Evolutionary conservation across 495 filamentous ascomycete genomes (phyloP).

Genomic region (Ascodesmis nigricans): DNA sequence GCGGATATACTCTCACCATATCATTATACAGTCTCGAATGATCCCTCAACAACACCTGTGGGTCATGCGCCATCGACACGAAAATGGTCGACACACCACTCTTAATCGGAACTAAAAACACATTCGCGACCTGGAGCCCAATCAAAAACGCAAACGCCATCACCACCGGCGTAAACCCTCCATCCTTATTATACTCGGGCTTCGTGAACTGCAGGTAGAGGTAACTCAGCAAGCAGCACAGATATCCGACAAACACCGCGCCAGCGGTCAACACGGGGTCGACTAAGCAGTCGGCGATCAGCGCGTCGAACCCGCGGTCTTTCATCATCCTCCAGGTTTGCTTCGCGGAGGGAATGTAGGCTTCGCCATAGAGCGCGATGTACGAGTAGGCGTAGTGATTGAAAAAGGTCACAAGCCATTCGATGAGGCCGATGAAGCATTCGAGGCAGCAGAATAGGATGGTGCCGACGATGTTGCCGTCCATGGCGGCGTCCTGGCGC

Average conservation of each 20-base stretch:
- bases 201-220: slow-evolving; percentile 61
- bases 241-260: slow-evolving; percentile 58
- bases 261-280: slow-evolving; percentile 81
- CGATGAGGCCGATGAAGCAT: slow-evolving; percentile 53
- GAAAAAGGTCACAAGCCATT: slow-evolving; percentile 65
- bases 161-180: slow-evolving; percentile 45
- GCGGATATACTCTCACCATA: slow-evolving; percentile 61
- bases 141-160: slow-evolving; percentile 70
- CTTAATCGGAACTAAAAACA: slow-evolving; percentile 65
- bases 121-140: slow-evolving; percentile 66
- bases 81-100: slow-evolving; percentile 63
- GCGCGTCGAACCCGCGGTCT: slow-evolving; percentile 70
- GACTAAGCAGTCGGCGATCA: slow-evolving; percentile 73
- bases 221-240: slow-evolving; percentile 60
- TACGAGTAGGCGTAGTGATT: slow-evolving; percentile 81
- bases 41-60: slow-evolving; percentile 59
- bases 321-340: slow-evolving; percentile 81
- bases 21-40: slow-evolving; percentile 58
- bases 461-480: slow-evolving; percentile 46
- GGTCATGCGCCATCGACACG: slow-evolving; percentile 72
- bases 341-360: slow-evolving; percentile 66
- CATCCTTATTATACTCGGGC: slow-evolving; percentile 48
- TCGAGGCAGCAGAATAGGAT: slow-evolving; percentile 49
- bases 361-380: slow-evolving; percentile 76
- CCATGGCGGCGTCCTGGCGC: slow-evolving; percentile 35